Conservation (phyloP, 2,329 filamentous ascomycete genomes). For the Lojkania enalia region DNA sequence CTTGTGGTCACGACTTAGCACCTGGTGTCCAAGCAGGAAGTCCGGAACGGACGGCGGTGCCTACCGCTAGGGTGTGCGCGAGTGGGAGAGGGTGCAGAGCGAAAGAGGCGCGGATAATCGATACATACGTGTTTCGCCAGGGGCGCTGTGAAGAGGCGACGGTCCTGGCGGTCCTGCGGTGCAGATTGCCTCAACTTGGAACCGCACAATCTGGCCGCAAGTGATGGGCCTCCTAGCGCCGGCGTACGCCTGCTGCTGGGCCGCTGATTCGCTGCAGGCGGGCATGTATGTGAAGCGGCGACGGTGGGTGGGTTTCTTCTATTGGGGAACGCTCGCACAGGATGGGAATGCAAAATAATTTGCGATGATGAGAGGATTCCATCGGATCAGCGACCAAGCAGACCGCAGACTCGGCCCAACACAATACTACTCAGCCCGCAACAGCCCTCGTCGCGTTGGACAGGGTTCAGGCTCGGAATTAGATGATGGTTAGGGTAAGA, state of each 20-base stretch:
- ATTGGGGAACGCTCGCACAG: slow-evolving; percentile 31
- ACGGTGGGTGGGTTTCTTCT: slow-evolving; percentile 27
- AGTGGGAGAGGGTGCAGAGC: slow-evolving; percentile 9
- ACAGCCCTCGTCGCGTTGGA: slow-evolving; percentile 38
- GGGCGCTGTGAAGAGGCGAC: slow-evolving; percentile 35
- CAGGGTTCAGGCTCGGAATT: slow-evolving; percentile 42
- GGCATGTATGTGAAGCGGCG: slow-evolving; percentile 25
- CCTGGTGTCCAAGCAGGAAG: slow-evolving; percentile 11
- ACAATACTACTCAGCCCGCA: slow-evolving; percentile 41
- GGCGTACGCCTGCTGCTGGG: slow-evolving; percentile 13
- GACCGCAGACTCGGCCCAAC: slow-evolving; percentile 25
- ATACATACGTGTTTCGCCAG: slow-evolving; percentile 43
- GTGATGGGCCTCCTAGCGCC: slow-evolving; percentile 20
- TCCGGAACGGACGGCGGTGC: slow-evolving; percentile 15
- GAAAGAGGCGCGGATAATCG: slow-evolving; percentile 19
- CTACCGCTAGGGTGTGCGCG: too few species aligned
- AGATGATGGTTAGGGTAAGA: slow-evolving; percentile 42
- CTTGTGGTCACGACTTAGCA: too few species aligned
- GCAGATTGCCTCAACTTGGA: slow-evolving; percentile 45
- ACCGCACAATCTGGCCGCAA: slow-evolving; percentile 32
- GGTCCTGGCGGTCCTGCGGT: slow-evolving; percentile 42
- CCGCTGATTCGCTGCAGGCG: slow-evolving; percentile 31
- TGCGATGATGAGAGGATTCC: slow-evolving; percentile 37
- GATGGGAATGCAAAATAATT: slow-evolving; percentile 37
- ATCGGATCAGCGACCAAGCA: slow-evolving; percentile 35